These are phyloP conservation scores for Rugosomyces carneus DNA, from an alignment of 1,284 basidiomycete species.

Conservation along the genomic window DNA sequence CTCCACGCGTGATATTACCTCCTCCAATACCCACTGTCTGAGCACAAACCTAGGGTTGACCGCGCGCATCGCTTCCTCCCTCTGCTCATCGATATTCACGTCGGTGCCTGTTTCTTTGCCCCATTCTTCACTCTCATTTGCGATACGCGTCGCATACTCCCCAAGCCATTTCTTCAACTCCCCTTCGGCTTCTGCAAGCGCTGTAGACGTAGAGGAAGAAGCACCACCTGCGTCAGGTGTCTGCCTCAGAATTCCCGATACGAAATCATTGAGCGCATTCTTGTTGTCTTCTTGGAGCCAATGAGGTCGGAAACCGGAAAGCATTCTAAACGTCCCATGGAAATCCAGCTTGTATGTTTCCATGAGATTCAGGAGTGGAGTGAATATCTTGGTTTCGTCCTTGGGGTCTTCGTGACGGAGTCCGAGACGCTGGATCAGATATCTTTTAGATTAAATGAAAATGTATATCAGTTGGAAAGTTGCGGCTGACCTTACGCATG, in stretches of 20 bases:
- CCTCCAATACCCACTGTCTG: constrained; percentile 90
- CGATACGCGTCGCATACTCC: constrained; percentile 57
- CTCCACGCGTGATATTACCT: constrained; percentile 74
- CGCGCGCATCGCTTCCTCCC: constrained; percentile 39
- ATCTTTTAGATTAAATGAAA: no score
- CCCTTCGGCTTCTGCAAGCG: constrained; percentile 35
- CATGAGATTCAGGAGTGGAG: constrained; percentile 67
- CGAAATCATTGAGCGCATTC: constrained; percentile 36
- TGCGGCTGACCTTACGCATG: constrained; percentile 58
- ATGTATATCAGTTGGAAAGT: no score
- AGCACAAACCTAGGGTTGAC: constrained; percentile 87
- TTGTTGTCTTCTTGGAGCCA: constrained; percentile 24
- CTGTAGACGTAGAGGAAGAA: constrained; percentile 27
- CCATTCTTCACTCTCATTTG: constrained; percentile 38
- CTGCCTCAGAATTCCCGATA: constrained; percentile 26
- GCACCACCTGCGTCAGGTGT: constrained; percentile 30
- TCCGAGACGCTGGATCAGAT: constrained; percentile 65
- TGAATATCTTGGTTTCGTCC: constrained; percentile 58
- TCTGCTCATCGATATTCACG: constrained; percentile 33
- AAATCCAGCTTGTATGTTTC: constrained; percentile 73
- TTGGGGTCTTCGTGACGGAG: constrained; percentile 45
- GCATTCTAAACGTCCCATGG: constrained; percentile 70
- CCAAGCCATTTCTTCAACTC: constrained; percentile 68
- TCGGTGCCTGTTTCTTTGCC: constrained; percentile 38
- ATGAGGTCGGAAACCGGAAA: constrained; percentile 60